Evolutionary conservation across 1,284 basidiomycete genomes (phyloP), one percentile per base, ranked within the genome.

Genomic region (Xanthoconium separans): DNA sequence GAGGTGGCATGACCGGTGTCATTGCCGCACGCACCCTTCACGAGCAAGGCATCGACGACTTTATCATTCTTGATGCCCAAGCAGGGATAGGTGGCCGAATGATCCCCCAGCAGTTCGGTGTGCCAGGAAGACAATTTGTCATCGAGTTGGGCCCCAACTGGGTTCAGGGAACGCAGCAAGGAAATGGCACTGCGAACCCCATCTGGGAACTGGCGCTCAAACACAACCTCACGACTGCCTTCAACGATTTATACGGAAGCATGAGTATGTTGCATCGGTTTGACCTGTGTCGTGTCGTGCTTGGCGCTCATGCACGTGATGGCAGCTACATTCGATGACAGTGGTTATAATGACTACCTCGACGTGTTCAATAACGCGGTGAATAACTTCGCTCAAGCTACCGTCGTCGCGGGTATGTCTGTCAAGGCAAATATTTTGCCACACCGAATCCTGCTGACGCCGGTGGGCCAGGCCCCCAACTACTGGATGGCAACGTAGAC

Each of bases 121-220:
- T 58, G 3, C 48, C 69, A 6, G 71, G 66, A 5, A 69, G 65
- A 44, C 58, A 75, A 20, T 71, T 73, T 51, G 75, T 74, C 1
- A 68, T 89, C 30, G 87, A 89, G 65, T 66, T 80, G 10, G 86
- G 87, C 20, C 79, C 85, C 15, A 87, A 86, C 62, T 89, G 87
- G 87, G 76, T 89, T 36, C 85, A 89, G 61, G 87, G 87, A 9
- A 83, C 83, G 4, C 80, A 82, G 51, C 66, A 71, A 6, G 77
- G 72, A 6, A 64, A 73, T 49, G 82, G 82, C 10, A 73, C 76
- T 31, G 72, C 73, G 10, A 88, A 88, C 64, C 85, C 85, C 4
- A 82, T 87, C 12, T 80, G 78, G 64, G 70, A 70, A n/a, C 71
- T 89, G 41, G 82, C 82, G 8, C 68, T 77, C 62, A 85, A 84